Conservation (phyloP, 345 rosid genomes). For the Brassica carinata region DNA sequence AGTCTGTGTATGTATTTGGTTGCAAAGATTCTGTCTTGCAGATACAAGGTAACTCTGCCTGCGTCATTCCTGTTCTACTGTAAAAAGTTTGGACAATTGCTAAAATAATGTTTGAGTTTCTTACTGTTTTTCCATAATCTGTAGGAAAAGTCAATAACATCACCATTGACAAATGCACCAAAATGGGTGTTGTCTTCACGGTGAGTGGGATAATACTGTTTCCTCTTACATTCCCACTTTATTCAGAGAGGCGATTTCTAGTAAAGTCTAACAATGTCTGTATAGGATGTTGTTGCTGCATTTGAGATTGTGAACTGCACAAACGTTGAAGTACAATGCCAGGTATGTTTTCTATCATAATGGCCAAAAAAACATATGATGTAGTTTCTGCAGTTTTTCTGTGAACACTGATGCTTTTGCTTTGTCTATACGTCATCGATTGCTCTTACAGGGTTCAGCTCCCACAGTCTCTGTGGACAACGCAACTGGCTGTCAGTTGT, state of each 20-base stretch:
- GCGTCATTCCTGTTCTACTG: neutral
- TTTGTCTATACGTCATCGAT: constrained; percentile 17
- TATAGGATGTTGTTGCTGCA: constrained; percentile 98
- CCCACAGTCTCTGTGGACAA: constrained; percentile 95
- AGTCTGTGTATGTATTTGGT: constrained; percentile 86
- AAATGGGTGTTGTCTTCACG: constrained; percentile 85
- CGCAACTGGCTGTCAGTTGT: constrained; percentile 83
- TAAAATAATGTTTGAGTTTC: constrained; percentile 6
- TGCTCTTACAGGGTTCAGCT: constrained; percentile 74
- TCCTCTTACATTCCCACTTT: neutral
- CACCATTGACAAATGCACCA: constrained; percentile 91
- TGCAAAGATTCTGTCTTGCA: constrained; percentile 98
- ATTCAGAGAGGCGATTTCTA: constrained; percentile 5
- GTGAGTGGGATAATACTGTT: constrained; percentile 49
- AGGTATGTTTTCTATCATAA: constrained; percentile 53
- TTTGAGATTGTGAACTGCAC: constrained; percentile 94
- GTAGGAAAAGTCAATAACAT: constrained; percentile 97
- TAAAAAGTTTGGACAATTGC: constrained; percentile 24
- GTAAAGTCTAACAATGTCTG: constrained; percentile 15
- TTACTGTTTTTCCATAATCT: constrained; percentile 35
- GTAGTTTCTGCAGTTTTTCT: neutral
- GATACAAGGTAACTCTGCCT: constrained; percentile 63
- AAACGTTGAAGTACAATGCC: constrained; percentile 96
- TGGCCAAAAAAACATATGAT: neutral
- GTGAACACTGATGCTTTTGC: constrained; percentile 4